phyloP scores from a whole-genome alignment of 2,329 filamentous ascomycete species.

The Xylariaceae sp. region DNA sequence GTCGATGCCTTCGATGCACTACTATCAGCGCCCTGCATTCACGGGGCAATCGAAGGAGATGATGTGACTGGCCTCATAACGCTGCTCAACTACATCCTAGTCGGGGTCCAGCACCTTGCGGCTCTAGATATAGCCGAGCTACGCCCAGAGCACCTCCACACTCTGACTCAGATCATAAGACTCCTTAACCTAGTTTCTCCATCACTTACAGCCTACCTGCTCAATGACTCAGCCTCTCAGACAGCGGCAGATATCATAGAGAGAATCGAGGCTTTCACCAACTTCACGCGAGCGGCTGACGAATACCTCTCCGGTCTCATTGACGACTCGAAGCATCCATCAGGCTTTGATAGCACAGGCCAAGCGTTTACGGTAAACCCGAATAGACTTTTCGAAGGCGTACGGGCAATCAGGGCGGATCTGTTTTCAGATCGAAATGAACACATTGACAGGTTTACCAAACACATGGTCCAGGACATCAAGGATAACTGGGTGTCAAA shows the following conservation, averaged over 20 bases:
- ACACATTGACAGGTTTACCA: slow-evolving; percentile 44
- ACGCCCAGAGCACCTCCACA: slow-evolving; percentile 28
- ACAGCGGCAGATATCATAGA: slow-evolving; percentile 17
- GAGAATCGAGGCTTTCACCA: slow-evolving; percentile 26
- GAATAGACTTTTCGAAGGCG: slow-evolving; percentile 28
- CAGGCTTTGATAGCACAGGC: background rate
- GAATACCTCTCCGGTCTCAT: slow-evolving; percentile 26
- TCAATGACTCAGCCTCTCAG: slow-evolving; percentile 28
- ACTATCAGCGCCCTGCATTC: slow-evolving; percentile 40
- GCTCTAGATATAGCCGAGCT: slow-evolving; percentile 21
- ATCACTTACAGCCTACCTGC: slow-evolving; percentile 32
- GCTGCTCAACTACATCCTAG: slow-evolving; percentile 38
- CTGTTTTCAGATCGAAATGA: slow-evolving; percentile 25
- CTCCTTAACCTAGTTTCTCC: slow-evolving; percentile 36
- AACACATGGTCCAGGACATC: slow-evolving; percentile 49
- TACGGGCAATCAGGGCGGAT: slow-evolving; percentile 7
- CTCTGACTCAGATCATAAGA: slow-evolving; percentile 26
- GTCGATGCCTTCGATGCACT: slow-evolving; percentile 44
- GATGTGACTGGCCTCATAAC: slow-evolving; percentile 38
- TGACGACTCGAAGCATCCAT: background rate
- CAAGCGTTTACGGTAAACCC: slow-evolving; percentile 15
- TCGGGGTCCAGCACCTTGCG: slow-evolving; percentile 33
- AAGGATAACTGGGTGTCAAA: slow-evolving; percentile 47
- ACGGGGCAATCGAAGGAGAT: slow-evolving; percentile 42
- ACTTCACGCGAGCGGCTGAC: slow-evolving; percentile 30